phyloP scores from a whole-genome alignment of 2,329 filamentous ascomycete species.

The Periconia sp. region DNA sequence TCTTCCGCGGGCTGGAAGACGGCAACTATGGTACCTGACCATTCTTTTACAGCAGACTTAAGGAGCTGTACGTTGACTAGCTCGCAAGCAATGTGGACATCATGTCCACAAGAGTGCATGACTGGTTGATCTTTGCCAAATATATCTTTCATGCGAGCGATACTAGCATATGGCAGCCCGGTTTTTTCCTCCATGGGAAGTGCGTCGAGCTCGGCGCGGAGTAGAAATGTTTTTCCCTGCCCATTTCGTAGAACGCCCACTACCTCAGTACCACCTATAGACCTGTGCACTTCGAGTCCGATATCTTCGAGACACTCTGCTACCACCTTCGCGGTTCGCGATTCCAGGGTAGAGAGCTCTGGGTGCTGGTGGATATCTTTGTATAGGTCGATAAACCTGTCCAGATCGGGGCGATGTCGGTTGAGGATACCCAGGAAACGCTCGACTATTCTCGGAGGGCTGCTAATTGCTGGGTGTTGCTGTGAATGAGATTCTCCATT shows the following conservation, averaged over 20 bases:
- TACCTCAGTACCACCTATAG: not conserved
- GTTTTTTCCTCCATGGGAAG: not conserved
- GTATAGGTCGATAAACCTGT: not conserved
- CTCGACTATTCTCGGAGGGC: too few species aligned
- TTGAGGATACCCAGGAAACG: too few species aligned
- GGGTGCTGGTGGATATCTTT: not conserved
- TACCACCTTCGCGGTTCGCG: not conserved
- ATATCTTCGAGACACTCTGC: not conserved
- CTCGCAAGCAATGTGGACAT: not conserved
- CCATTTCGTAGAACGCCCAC: not conserved
- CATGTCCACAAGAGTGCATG: not conserved
- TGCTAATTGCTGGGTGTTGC: too few species aligned
- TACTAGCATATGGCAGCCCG: not conserved
- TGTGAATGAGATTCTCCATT: too few species aligned
- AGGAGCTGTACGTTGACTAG: not conserved
- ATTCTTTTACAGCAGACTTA: not conserved
- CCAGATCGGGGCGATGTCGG: not conserved
- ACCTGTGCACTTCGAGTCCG: not conserved
- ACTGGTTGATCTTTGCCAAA: not conserved
- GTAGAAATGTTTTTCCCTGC: not conserved
- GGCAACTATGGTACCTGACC: not conserved
- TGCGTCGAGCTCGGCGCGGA: not conserved
- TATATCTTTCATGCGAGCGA: not conserved
- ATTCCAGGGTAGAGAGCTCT: not conserved
- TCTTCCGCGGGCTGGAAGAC: not conserved